A percentile compares a stretch with the other conserved stretches of the same genome.
Evolutionary conservation across 495 filamentous ascomycete species (phyloP).

Genomic region (Endocarpon pusillum): DNA sequence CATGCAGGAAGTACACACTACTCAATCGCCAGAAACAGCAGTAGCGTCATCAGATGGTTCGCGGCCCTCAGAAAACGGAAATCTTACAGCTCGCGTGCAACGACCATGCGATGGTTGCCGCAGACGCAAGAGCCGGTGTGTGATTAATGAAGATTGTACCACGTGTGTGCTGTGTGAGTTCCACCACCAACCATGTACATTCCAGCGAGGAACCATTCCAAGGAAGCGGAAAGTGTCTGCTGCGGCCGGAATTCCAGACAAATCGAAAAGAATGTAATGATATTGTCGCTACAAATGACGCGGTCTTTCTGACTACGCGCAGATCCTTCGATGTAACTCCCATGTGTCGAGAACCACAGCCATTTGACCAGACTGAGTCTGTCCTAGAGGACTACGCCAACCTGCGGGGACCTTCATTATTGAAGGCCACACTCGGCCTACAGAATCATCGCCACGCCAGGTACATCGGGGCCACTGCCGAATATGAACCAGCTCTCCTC

Average conservation of each 20-base stretch:
- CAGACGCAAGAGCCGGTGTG: slow-evolving; percentile 73
- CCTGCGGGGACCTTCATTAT: no score
- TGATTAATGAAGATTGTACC: slow-evolving; percentile 49
- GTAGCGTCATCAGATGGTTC: no score
- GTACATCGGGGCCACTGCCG: no score
- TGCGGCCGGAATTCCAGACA: slow-evolving; percentile 18
- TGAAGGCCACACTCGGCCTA: no score
- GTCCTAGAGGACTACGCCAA: no score
- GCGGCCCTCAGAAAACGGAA: no score
- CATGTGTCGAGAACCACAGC: slow-evolving; percentile 10
- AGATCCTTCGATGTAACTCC: neutral
- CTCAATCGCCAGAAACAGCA: no score
- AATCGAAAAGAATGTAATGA: slow-evolving; percentile 26
- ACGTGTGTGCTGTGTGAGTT: slow-evolving; percentile 36
- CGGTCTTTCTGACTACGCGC: neutral
- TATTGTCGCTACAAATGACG: neutral
- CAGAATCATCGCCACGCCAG: no score
- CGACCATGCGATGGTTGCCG: slow-evolving; percentile 66
- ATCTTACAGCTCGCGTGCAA: no score
- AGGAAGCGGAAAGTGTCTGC: slow-evolving; percentile 56
- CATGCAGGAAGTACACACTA: no score
- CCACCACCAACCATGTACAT: slow-evolving; percentile 37
- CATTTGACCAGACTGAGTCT: no score
- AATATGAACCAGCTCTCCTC: no score
- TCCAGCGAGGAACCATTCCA: slow-evolving; percentile 39